Conservation (phyloP, 139 green algal species). For the Closterium sp. region DNA sequence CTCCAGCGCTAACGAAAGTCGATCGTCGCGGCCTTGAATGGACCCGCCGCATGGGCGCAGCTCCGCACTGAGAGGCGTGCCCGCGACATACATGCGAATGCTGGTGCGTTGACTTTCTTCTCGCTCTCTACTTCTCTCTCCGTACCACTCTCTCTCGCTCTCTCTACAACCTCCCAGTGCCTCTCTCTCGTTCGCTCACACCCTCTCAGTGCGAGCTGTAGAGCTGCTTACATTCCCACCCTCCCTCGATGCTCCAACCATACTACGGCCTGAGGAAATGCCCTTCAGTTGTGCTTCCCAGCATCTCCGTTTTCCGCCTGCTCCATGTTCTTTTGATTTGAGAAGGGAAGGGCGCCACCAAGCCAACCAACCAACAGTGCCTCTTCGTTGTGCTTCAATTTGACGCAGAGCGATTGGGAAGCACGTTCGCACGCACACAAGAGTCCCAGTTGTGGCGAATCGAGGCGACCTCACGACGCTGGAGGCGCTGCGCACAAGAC, state of each 20-base stretch:
- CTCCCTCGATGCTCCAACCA: not conserved
- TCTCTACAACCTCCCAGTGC: not conserved
- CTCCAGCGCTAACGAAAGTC: no score
- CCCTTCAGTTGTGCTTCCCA: no score
- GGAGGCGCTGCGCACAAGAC: not conserved
- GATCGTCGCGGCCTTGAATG: no score
- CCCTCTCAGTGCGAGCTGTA: not conserved
- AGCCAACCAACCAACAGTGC: not conserved
- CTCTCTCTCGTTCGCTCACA: not conserved
- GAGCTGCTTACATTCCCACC: not conserved
- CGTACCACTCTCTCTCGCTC: not conserved
- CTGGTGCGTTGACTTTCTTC: not conserved
- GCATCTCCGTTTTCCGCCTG: no score
- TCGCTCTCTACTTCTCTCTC: no score
- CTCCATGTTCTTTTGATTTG: no score
- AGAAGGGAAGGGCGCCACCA: no score
- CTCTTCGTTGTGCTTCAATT: not conserved
- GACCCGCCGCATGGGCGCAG: not conserved
- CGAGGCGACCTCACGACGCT: not conserved
- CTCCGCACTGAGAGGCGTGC: not conserved
- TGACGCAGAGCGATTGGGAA: not conserved
- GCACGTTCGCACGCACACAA: not conserved
- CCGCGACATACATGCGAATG: not conserved
- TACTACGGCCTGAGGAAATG: not conserved
- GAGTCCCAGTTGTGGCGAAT: not conserved